Percentiles rank a stretch among this genome's conserved stretches.
phyloP scores from a whole-genome alignment of 2,329 filamentous ascomycete species.

The Paramyrothecium roridum region DNA sequence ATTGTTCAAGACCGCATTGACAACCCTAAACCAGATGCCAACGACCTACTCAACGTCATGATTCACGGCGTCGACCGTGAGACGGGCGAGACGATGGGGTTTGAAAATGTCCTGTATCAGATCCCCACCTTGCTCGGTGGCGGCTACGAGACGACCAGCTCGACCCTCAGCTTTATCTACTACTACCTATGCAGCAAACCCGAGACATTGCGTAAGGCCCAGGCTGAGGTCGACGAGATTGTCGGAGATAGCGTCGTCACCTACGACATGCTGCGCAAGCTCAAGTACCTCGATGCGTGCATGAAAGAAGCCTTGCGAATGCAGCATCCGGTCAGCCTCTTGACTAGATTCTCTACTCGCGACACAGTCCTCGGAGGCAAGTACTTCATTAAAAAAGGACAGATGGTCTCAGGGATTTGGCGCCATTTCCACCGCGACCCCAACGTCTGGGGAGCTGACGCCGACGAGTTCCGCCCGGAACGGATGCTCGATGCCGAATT shows the following conservation, averaged over 20 bases:
- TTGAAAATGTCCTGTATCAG: conserved; percentile 57
- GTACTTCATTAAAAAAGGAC: conserved; percentile 47
- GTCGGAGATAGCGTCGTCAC: conserved; percentile 36
- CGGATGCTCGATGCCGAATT: conserved; percentile 64
- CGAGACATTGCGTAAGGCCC: conserved; percentile 49
- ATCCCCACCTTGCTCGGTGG: conserved; percentile 64
- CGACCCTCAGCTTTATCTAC: conserved; percentile 56
- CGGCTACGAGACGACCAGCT: conserved; percentile 63
- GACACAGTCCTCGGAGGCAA: conserved; percentile 51
- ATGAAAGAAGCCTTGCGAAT: conserved; percentile 16
- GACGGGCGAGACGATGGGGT: conserved; percentile 55
- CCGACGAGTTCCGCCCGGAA: conserved; percentile 59
- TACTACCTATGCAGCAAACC: conserved; percentile 59
- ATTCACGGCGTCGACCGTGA: conserved; percentile 58
- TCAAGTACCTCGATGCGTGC: neutral
- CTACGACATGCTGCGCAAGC: neutral
- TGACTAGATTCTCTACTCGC: conserved; percentile 1
- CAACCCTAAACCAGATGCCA: conserved; percentile 1
- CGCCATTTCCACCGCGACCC: conserved; percentile 54
- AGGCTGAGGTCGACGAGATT: conserved; percentile 57
- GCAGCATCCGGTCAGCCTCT: conserved; percentile 1
- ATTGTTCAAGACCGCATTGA: conserved; percentile 1
- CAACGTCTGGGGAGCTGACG: conserved; percentile 56
- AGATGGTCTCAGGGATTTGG: conserved; percentile 42
- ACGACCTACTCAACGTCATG: conserved; percentile 55